These are phyloP conservation scores for Cryoendolithus antarcticus DNA, from an alignment of 2,329 filamentous ascomycete genomes.

Conservation along the genomic window DNA sequence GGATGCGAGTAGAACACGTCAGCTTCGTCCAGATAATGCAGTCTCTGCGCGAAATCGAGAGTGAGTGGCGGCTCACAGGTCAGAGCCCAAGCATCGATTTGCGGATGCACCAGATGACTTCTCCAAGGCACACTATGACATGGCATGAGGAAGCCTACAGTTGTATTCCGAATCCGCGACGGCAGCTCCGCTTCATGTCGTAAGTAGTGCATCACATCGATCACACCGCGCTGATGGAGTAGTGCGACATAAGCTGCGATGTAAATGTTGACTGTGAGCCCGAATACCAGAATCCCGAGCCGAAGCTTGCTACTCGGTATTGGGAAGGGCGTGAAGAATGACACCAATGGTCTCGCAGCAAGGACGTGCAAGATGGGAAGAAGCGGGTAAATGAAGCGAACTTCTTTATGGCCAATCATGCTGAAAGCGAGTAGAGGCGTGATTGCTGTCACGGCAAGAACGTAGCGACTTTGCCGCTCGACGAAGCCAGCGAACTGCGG, in stretches of 20 bases:
- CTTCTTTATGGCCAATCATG: conserved; percentile 84
- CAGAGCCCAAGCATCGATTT: conserved; percentile 68
- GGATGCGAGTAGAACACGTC: conserved; percentile 74
- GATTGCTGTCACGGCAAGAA: conserved; percentile 44
- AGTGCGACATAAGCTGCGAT: conserved; percentile 63
- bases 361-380: conserved; percentile 77
- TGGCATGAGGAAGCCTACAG: conserved; percentile 75
- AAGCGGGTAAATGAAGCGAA: conserved; percentile 90
- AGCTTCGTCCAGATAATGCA: conserved; percentile 71
- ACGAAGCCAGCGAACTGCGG: conserved; percentile 14
- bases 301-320: conserved; percentile 24
- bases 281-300: conserved; percentile 37
- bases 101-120: conserved; percentile 66
- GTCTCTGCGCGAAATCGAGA: conserved; percentile 49
- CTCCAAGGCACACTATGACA: conserved; percentile 96
- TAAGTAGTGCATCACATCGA: conserved; percentile 65
- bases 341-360: conserved; percentile 52
- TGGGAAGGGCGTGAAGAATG: conserved; percentile 45
- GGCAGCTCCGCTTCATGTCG: conserved; percentile 57
- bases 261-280: conserved; percentile 54
- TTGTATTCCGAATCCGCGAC: conserved; percentile 25
- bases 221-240: conserved; percentile 68
- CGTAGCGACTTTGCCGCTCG: conserved; percentile 23
- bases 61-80: conserved; percentile 81
- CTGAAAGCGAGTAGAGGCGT: conserved; percentile 55